phyloP scores from a whole-genome alignment of 2,329 filamentous ascomycete genomes.

The Byssochlamys sp. region DNA sequence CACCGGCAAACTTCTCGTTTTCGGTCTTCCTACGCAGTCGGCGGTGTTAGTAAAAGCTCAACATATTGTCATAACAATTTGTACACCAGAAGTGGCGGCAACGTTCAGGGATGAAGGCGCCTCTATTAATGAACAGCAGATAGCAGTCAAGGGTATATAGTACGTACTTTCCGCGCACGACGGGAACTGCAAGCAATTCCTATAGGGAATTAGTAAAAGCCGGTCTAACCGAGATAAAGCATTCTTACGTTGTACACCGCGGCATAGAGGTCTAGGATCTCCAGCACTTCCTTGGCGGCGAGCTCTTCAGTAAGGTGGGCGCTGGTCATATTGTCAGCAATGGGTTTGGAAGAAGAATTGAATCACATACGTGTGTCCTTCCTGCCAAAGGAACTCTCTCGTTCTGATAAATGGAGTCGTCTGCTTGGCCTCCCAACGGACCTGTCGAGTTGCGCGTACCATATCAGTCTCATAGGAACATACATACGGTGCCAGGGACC shows the following conservation, averaged over 20 bases:
- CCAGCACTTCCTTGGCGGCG: background rate
- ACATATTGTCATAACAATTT: background rate
- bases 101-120: background rate
- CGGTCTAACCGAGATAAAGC: background rate
- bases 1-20: background rate
- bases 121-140: background rate
- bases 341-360: background rate
- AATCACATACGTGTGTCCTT: background rate
- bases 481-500: background rate
- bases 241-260: background rate
- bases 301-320: background rate
- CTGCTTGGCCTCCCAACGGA: background rate
- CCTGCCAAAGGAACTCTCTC: background rate
- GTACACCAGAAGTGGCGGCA: background rate
- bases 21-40: background rate
- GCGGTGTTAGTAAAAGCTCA: background rate
- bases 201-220: background rate
- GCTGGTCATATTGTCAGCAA: background rate
- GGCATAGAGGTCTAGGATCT: background rate
- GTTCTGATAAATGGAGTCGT: background rate
- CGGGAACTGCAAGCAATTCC: background rate
- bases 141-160: background rate
- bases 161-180: background rate
- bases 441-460: background rate
- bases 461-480: background rate